Conservation (phyloP, 179 eudicot species). For the Drosera spatulata region DNA sequence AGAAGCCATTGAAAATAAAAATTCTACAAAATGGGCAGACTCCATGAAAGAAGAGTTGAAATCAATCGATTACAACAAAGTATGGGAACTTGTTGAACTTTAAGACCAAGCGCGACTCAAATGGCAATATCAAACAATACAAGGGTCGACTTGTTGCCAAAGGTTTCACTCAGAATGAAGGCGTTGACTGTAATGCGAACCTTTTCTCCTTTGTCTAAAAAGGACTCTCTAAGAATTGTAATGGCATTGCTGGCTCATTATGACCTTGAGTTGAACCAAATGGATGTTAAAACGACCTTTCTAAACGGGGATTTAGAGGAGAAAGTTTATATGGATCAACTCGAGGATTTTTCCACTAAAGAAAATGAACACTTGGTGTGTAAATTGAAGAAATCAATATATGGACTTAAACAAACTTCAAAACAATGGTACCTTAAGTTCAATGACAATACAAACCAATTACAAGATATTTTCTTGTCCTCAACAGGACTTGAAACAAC, state of each 20-base stretch:
- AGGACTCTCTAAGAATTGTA: not conserved
- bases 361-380: not conserved
- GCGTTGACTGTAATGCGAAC: not conserved
- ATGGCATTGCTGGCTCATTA: conserved; percentile 1
- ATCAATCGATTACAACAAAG: conserved; percentile 2
- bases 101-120: conserved; percentile 4
- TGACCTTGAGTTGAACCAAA: conserved; percentile 1
- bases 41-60: conserved; percentile 5
- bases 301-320: not conserved
- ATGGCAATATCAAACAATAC: not conserved
- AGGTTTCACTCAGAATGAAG: not conserved
- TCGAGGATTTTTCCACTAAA: too few relatives aligned
- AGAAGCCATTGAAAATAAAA: conserved; percentile 2
- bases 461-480: not conserved
- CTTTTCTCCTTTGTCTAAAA: not conserved
- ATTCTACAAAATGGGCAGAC: conserved; percentile 1
- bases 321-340: not conserved
- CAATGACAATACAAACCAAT: not conserved
- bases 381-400: not conserved
- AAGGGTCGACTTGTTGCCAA: not conserved
- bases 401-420: conserved; percentile 1
- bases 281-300: not conserved
- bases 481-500: not conserved
- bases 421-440: not conserved
- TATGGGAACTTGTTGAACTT: conserved; percentile 4